Evolutionary conservation across 2,329 filamentous ascomycete genomes (phyloP).

Genomic region (Colletotrichum endophyticum): DNA sequence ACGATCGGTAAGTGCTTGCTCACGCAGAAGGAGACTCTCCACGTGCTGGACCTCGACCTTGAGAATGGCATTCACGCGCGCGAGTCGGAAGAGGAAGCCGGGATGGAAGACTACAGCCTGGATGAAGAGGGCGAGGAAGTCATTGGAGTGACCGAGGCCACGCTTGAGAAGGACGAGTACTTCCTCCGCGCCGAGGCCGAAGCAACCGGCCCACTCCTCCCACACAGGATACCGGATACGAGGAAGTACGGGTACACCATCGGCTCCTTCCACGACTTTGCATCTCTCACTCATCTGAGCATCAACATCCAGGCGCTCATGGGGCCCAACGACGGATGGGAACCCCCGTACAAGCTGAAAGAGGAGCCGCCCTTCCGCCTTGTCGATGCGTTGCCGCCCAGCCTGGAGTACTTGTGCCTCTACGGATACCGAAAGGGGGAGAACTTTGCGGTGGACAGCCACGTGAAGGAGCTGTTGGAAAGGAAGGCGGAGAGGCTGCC

Average conservation of each 20-base stretch:
- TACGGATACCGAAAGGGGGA: conserved; percentile 19
- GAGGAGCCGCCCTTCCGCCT: conserved; percentile 1
- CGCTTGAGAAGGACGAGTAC: conserved; percentile 29
- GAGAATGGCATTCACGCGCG: background rate
- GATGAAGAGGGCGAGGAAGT: conserved; percentile 18
- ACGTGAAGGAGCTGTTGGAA: conserved; percentile 6
- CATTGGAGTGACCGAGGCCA: conserved; percentile 30
- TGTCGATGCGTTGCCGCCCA: conserved; percentile 12
- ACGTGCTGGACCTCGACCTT: conserved; percentile 10
- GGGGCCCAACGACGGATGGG: background rate
- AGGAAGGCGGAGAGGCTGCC: conserved; percentile 11
- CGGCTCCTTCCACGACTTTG: conserved; percentile 8
- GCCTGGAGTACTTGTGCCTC: conserved; percentile 14
- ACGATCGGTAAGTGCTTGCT: conserved; percentile 10
- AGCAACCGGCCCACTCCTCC: background rate
- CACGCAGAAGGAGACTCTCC: conserved; percentile 2
- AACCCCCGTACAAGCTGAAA: background rate
- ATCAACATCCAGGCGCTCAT: background rate
- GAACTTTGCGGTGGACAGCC: background rate
- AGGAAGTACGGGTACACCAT: conserved; percentile 1
- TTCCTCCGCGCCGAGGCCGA: background rate
- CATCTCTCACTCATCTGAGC: conserved; percentile 1
- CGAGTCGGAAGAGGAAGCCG: background rate
- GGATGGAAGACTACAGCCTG: background rate
- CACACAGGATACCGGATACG: background rate